A percentile compares a stretch with the other conserved stretches of the same genome.
phyloP scores from a whole-genome alignment of 441 rosid genomes.

The Metrosideros polymorpha region DNA sequence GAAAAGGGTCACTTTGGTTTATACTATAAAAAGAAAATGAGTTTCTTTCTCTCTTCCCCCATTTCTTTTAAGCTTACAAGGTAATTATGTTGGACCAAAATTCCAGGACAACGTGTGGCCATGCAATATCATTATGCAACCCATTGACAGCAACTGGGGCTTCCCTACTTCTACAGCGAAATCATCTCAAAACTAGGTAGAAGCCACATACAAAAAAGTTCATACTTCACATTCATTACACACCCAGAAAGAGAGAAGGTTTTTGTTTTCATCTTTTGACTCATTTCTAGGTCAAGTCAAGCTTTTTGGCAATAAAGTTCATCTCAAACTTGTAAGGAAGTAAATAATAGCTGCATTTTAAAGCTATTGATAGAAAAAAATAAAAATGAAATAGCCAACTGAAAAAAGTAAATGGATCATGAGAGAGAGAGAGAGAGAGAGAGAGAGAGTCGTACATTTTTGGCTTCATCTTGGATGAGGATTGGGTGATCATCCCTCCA shows the following conservation, averaged over 20 bases:
- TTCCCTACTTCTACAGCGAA: slow-evolving; percentile 20
- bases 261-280: slow-evolving; percentile 14
- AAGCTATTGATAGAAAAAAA: neutral
- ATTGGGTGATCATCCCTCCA: slow-evolving; percentile 63
- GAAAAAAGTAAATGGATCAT: slow-evolving; percentile 6
- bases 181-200: slow-evolving; percentile 16
- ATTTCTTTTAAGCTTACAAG: slow-evolving; percentile 6
- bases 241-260: neutral
- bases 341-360: neutral
- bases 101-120: slow-evolving; percentile 34
- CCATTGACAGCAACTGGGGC: slow-evolving; percentile 15
- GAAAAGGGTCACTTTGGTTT: neutral
- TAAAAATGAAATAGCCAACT: slow-evolving; percentile 7
- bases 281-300: neutral
- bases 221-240: slow-evolving; percentile 10
- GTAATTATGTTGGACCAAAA: slow-evolving; percentile 22
- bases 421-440: neutral
- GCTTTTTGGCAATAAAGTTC: neutral
- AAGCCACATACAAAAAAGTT: slow-evolving; percentile 22
- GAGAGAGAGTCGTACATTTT: slow-evolving; percentile 38
- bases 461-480: slow-evolving; percentile 80
- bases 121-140: slow-evolving; percentile 31
- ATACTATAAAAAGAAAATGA: neutral
- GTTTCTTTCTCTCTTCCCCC: neutral
- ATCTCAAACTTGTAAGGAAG: neutral